Evolutionary conservation across 176 grass and related monocot genomes (phyloP), one percentile per base, ranked within the genome.

Genomic region (Aechmea fasciata): DNA sequence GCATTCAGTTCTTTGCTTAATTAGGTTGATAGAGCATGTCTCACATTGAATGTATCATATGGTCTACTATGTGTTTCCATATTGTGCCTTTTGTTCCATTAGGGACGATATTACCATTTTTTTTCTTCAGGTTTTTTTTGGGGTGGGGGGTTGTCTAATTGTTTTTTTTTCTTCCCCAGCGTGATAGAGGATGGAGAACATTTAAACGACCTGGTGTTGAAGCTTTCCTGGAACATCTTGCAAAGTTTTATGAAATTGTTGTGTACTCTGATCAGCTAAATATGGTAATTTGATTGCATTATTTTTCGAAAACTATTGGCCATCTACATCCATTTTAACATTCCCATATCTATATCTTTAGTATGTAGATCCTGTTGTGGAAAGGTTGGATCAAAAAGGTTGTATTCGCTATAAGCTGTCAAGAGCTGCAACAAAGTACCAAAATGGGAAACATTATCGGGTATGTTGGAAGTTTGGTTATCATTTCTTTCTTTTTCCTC

Each of bases 171-270:
- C 66, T 24, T 75, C 73, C 33, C 33, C 66, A 91, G 93, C 83
- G 93, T 74, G 93, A 92, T 9, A 92, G 84, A 87, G 93, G 93
- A 66, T 97, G 93, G 93, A 90, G 74, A 66, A 97, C 93, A 48
- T 91, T 92, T 76, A 97, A 97, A 83, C 92, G 93, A 51, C 88
- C 93, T 68, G 89, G 93, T 79, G 85, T 97, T 64, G 93, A 97
- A 50, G 93, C 93, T 47, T 97, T 97, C 80, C 23, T 96, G 73
- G 79, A 96, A 62, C 81, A 86, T 65, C 82, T 96, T 67, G 59
- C 81, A 53, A 77, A 69, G 28, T 87, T 72, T 18, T 96, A 92
- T 78, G 93, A 96, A 84, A 72, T 96, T 87, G 81, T 92, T 73
- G 89, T 96, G 68, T 96, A 85, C 76, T 96, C 93, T 10, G 89